phyloP scores from a whole-genome alignment of 768 basidiomycete species.

The Lactifluus piperatus region DNA sequence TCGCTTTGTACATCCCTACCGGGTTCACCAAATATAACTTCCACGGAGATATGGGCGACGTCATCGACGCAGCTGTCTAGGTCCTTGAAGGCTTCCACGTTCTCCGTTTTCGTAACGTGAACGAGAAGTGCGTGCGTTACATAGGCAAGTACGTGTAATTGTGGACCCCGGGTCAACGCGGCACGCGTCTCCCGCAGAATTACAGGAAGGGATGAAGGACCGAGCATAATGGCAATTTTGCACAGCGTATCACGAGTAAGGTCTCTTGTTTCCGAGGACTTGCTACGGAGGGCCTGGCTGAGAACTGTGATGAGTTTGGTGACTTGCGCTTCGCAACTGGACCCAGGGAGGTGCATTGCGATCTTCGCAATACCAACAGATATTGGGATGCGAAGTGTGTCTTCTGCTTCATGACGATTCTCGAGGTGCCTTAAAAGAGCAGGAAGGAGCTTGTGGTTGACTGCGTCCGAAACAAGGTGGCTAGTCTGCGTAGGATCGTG shows the following conservation, averaged over 20 bases:
- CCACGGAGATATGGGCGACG: conserved; percentile 71
- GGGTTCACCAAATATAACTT: conserved; percentile 91
- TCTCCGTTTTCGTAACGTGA: conserved; percentile 62
- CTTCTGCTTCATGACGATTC: conserved; percentile 73
- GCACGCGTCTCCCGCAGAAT: conserved; percentile 75
- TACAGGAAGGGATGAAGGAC: conserved; percentile 62
- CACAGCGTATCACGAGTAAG: conserved; percentile 74
- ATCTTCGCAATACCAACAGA: conserved; percentile 81
- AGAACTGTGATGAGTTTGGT: conserved; percentile 72
- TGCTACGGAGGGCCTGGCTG: conserved; percentile 86
- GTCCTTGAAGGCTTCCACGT: conserved; percentile 43
- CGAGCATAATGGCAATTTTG: conserved; percentile 66
- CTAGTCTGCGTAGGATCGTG: conserved; percentile 20
- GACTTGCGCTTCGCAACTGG: conserved; percentile 57
- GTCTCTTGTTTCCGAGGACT: conserved; percentile 88
- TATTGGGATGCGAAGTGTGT: conserved; percentile 80
- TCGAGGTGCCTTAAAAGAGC: conserved; percentile 73
- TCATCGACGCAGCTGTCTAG: conserved; percentile 76
- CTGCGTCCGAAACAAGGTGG: conserved; percentile 57
- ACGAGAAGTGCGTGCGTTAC: conserved; percentile 73
- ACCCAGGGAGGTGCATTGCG: conserved; percentile 66
- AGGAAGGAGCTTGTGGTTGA: conserved; percentile 70
- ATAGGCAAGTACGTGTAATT: conserved; percentile 86
- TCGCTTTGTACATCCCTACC: conserved; percentile 81
- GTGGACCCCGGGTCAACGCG: conserved; percentile 84